Conservation (phyloP, 306 rosid genomes). For the Quercus ilex region DNA sequence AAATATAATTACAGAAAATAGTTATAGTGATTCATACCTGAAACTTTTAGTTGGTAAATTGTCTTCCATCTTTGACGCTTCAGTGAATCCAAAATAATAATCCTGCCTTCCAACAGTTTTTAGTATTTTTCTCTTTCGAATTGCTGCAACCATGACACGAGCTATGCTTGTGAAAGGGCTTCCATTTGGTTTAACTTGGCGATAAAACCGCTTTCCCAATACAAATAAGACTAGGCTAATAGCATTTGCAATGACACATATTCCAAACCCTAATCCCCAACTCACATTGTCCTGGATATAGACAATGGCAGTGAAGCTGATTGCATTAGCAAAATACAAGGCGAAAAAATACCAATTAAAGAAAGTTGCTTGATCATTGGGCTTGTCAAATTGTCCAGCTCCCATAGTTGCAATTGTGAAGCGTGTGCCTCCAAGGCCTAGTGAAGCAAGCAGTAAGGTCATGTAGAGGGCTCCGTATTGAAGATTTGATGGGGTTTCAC, state of each 20-base stretch:
- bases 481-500: too few relatives aligned
- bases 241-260: constrained; percentile 5
- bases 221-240: constrained; percentile 13
- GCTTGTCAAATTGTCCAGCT: too few relatives aligned
- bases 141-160: constrained; percentile 33
- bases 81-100: constrained; percentile 16
- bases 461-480: too few relatives aligned
- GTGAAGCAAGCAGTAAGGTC: too few relatives aligned
- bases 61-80: neutral
- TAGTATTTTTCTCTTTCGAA: constrained; percentile 8
- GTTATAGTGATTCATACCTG: constrained; percentile 6
- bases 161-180: constrained; percentile 38
- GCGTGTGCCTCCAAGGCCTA: too few relatives aligned
- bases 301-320: constrained; percentile 26
- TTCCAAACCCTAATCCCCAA: constrained; percentile 39
- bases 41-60: constrained; percentile 9
- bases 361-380: neutral
- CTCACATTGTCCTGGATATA: constrained; percentile 39
- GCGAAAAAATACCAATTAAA: constrained; percentile 14
- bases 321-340: constrained; percentile 19
- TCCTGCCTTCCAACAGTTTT: neutral
- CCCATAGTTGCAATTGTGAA: too few relatives aligned
- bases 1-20: neutral
- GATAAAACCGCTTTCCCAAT: constrained; percentile 33
- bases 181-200: constrained; percentile 27